Base-by-base conservation (phyloP, 495 filamentous ascomycete genomes). In the Glarea lozoyensis region DNA sequence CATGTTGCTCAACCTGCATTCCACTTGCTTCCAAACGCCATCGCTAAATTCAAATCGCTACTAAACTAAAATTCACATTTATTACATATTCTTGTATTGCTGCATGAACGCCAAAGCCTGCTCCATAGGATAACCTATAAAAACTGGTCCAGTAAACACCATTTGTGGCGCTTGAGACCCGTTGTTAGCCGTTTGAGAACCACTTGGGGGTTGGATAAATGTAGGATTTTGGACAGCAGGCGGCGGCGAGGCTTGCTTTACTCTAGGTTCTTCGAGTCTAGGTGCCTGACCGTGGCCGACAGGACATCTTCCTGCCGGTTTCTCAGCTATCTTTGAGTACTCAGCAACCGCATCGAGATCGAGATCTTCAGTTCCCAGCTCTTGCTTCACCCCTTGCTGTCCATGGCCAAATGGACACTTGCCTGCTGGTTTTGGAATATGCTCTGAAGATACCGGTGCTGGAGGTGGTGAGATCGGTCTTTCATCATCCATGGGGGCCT, bases 131-230 rank as follows among this genome's bases (percentile, higher is more conserved):
- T 92, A 94, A 0, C 87, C 88, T 49, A 94, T 83, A 53, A 95
- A 94, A 1, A 94, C 86, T 0, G 88, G 87, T 0, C 88, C 88
- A 17, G 81, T 89, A 46, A 93, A 92, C 0, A 86, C 64, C 68
- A 93, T 74, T 50, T 79, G 78, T 1, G 82, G 71, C 9, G 16
- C 22, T 10, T 37, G 19, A 7, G 44, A 50, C 12, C 16, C 34
- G 37, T 12, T 27, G 24, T 36, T 29, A 16, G 23, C 36, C 31
- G 37, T 42, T 29, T 40, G 41, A 10, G 45, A 23, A 18, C 25
- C 22, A 11, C 40, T 41, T 1, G 39, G 36, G 17, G 46, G 37
- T 18, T 56, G 42, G 21, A 56, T 49, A 36, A 56, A 56, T 12
- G 46, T 23, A 10, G 50, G 54, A 35, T 49, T 41, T 1, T 18